Evolutionary conservation across 192 early-diverging fungal species (phyloP).

Genomic region (Podila epigama): DNA sequence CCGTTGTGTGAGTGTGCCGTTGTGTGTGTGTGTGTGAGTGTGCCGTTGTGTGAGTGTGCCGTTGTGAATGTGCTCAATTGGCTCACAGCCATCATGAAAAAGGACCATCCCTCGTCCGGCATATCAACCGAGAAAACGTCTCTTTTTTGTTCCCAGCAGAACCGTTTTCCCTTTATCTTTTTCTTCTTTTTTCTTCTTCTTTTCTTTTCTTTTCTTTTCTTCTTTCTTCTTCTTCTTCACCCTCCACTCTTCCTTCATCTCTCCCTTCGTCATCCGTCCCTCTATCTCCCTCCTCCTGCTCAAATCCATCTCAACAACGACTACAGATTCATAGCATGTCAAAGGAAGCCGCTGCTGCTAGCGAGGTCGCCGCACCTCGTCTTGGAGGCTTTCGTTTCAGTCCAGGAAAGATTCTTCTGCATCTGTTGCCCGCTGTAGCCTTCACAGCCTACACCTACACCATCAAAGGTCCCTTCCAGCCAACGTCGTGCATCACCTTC

Average conservation of each 20-base stretch:
- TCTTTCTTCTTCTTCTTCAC: background rate
- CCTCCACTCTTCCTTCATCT: background rate
- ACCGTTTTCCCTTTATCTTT: conserved; percentile 1
- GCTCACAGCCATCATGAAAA: background rate
- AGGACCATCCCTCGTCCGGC: too few species aligned
- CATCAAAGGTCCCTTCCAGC: conserved; percentile 29
- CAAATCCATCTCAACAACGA: background rate
- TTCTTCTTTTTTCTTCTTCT: conserved; percentile 1
- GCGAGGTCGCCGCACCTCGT: too few species aligned
- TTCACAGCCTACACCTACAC: conserved; percentile 20
- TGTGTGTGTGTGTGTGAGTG: too few species aligned
- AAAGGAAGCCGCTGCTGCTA: background rate
- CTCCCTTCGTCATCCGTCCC: background rate
- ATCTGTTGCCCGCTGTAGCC: conserved; percentile 16
- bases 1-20: too few species aligned
- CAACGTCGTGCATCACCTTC: conserved; percentile 14
- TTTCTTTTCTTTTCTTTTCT: conserved; percentile 8
- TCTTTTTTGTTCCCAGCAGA: conserved; percentile 1
- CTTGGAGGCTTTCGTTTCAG: background rate
- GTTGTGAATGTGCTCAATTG: background rate
- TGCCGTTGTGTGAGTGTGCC: too few species aligned
- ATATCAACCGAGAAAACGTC: background rate
- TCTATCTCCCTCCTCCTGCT: conserved; percentile 51
- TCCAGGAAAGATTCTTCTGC: background rate
- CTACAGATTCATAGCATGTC: background rate